Evolutionary conservation across 1,284 basidiomycete genomes (phyloP), one percentile per base, ranked within the genome.

Genomic region (Ceratorhiza oryzae-sativae): DNA sequence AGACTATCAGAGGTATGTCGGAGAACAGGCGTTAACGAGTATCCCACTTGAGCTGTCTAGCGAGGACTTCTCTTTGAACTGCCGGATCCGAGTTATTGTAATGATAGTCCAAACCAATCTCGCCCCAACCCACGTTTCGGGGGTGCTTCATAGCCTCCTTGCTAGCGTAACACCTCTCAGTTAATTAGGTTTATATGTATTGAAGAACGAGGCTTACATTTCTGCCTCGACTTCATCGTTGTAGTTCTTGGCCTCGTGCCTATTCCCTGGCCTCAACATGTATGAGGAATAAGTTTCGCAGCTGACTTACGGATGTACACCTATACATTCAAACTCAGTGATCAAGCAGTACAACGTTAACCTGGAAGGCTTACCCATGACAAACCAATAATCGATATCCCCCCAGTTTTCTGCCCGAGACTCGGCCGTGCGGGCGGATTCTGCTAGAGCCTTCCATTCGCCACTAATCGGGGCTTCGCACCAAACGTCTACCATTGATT

Each of bases 71-170:
- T 73, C 84, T 87, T 77, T 94, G 92, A 0, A 87, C 75, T 0
- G 86, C 84, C 10, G 88, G 85, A 0, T 91, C 89, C 0, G 91
- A 91, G 75, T 87, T 84, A 77, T 91, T 87, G 77, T 93, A 93
- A 78, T 93, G 90, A 76, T 92, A 93, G 75, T 94, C 92, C 3
- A 94, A 84, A 3, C 92, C 92, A 68, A 93, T 93, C 77, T 94
- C 92, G 0, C 92, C 92, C 89, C 89, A 92, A 8, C 90, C 90
- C 4, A 93, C 91, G 75, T 91, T 93, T 10, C 89, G 86, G 1
- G 90, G 89, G 76, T 93, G 91, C 0, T 81, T 71, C 87, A 93
- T 91, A 1, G 92, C 92, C 76, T 88, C 86, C 67, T 91, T 74
- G 45, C 90, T 92, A 77, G n/a, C n/a, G n/a, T n/a, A n/a, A n/a